Percentiles rank a stretch among this genome's conserved stretches.
phyloP scores from a whole-genome alignment of 2,329 filamentous ascomycete genomes.

The Lasiodiplodia theobromae region DNA sequence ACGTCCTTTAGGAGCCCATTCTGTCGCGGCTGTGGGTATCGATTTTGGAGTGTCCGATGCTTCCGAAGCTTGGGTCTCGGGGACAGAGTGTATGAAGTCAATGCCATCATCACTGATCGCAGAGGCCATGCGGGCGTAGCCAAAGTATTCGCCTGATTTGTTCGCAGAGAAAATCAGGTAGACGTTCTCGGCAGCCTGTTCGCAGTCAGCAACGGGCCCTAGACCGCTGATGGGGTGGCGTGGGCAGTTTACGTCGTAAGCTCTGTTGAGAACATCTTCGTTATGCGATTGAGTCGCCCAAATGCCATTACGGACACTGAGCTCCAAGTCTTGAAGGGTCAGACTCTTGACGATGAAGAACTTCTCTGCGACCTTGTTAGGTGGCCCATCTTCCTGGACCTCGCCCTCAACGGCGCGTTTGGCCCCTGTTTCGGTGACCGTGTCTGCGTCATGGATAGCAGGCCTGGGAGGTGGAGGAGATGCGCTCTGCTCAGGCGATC shows the following conservation, averaged over 20 bases:
- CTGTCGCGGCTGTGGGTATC: slow-evolving; percentile 79
- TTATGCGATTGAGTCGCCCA: slow-evolving; percentile 98
- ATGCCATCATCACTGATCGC: slow-evolving; percentile 77
- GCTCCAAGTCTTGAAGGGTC: slow-evolving; percentile 86
- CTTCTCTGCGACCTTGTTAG: slow-evolving; percentile 67
- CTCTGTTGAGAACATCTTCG: slow-evolving; percentile 80
- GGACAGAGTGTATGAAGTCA: slow-evolving; percentile 57
- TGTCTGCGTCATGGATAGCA: neutral
- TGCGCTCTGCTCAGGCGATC: slow-evolving; percentile 38
- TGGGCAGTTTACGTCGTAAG: slow-evolving; percentile 71
- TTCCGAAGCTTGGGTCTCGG: slow-evolving; percentile 59
- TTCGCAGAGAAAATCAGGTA: slow-evolving; percentile 96
- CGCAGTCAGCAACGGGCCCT: slow-evolving; percentile 6
- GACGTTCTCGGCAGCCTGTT: slow-evolving; percentile 78
- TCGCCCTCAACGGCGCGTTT: neutral
- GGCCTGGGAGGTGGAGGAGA: slow-evolving; percentile 30
- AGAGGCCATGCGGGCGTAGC: slow-evolving; percentile 90
- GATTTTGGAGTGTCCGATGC: slow-evolving; percentile 76
- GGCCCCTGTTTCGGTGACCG: neutral
- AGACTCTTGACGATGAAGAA: slow-evolving; percentile 95
- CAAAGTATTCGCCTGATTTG: slow-evolving; percentile 96
- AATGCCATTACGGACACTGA: slow-evolving; percentile 84
- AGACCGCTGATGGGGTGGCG: neutral
- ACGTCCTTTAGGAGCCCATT: slow-evolving; percentile 78
- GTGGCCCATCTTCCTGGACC: slow-evolving; percentile 33